Evolutionary conservation across 345 rosid species (phyloP).

Genomic region (rapeseed (Brassica napus)): Da-Ae NC_063447.1:31081001-31081500

Average conservation of each 20-base stretch:
- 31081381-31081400: conserved; percentile 2
- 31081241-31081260: neutral
- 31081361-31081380: conserved; percentile 9
- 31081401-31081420: conserved; percentile 4
- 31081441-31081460: neutral
- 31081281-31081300: neutral
- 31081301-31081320: neutral
- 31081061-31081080: neutral
- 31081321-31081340: neutral
- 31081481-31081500: neutral
- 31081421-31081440: neutral
- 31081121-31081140: conserved; percentile 63
- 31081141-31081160: conserved; percentile 64
- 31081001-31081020: neutral
- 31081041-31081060: neutral
- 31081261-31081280: neutral
- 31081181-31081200: neutral
- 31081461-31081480: conserved; percentile 2
- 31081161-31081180: conserved; percentile 59
- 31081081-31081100: conserved; percentile 35
- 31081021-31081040: no score
- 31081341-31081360: neutral
- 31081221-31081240: neutral
- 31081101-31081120: conserved; percentile 66
- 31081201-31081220: neutral